Conservation (phyloP, 2,329 filamentous ascomycete species). For the Bipolaris bicolor region DNA sequence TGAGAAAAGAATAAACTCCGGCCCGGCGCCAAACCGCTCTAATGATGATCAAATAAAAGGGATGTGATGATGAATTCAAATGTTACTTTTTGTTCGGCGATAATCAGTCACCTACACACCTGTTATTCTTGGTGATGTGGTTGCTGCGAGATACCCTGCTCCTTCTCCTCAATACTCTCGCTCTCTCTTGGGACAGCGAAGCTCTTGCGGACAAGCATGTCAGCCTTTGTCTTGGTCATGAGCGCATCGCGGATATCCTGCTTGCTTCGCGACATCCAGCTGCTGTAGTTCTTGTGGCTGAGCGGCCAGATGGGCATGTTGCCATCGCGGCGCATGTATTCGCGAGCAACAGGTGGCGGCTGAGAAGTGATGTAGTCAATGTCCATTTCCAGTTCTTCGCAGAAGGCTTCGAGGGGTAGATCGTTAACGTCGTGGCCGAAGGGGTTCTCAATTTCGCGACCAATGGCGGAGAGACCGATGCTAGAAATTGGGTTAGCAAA, state of each 20-base stretch:
- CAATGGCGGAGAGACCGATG: conserved; percentile 76
- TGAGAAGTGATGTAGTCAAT: conserved; percentile 73
- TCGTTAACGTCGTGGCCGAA: conserved; percentile 87
- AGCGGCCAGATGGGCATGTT: conserved; percentile 66
- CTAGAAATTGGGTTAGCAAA: background rate
- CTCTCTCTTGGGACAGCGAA: conserved; percentile 30
- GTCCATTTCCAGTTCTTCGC: conserved; percentile 74
- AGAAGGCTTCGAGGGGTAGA: conserved; percentile 68
- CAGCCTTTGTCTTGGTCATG: conserved; percentile 50
- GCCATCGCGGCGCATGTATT: conserved; percentile 58
- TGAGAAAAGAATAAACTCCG: too few species aligned
- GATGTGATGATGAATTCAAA: background rate
- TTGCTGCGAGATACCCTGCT: conserved; percentile 22
- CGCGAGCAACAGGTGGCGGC: conserved; percentile 57
- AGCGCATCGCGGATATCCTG: conserved; percentile 53
- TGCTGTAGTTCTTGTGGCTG: conserved; percentile 49
- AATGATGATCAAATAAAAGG: background rate
- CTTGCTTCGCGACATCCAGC: conserved; percentile 47
- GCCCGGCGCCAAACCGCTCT: background rate
- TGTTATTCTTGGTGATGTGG: background rate
- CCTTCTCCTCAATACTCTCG: conserved; percentile 25
- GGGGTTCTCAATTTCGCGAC: conserved; percentile 83
- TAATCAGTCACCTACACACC: background rate
- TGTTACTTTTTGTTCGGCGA: background rate
- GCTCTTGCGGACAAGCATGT: conserved; percentile 44